Evolutionary conservation across 352 stramenopile genomes (phyloP), one percentile per base, ranked within the genome.

Genomic region (Plasmopara muralis): DNA sequence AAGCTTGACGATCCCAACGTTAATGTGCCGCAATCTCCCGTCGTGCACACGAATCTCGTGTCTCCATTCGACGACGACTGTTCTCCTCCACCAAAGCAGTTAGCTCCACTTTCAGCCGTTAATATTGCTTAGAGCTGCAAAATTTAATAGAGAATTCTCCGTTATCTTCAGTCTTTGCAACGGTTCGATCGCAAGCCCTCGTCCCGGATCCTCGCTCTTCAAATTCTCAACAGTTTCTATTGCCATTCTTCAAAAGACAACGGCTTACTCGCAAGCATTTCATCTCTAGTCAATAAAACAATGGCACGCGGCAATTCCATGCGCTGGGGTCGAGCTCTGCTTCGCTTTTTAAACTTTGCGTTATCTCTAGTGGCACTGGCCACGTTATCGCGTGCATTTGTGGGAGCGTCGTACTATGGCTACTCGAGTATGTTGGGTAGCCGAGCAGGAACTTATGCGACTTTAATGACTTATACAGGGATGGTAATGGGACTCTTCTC

Each of bases 341-440:
- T 89, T 46, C 79, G 79, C 35, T 83, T 84, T 53, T 64, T 87
- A 13, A 58, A 89, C 40, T 85, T 87, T 40, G 62, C 56, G 2
- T 72, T 81, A 37, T 70, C 61, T 39, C 30, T 87, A 8, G 47
- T 89, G 30, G 77, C 79, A 18, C 54, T 89, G 15, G 70, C 72
- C 31, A 82, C 73, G 14, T n/a, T 89, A 14, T 80, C 77, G 25
- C 55, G 68, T 9, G 66, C 62, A 28, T 89, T 89, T 53, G 75
- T 85, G 18, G 62, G 65, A 20, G 61, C 71, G 6, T 77, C 73
- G 31, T 86, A 82, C 61, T 84, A 84, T 60, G 73, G 75, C 9
- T 87, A 83, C 62, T 74, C 71, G 33, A 85, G 66, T 47, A 89
- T 89, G 75, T 51, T 87, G 42, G 72, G 74, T 30, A 87, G 74